A percentile compares a stretch with the other conserved stretches of the same genome.
phyloP scores from a whole-genome alignment of 106 monocot species.

The Iris macrosiphon region DNA sequence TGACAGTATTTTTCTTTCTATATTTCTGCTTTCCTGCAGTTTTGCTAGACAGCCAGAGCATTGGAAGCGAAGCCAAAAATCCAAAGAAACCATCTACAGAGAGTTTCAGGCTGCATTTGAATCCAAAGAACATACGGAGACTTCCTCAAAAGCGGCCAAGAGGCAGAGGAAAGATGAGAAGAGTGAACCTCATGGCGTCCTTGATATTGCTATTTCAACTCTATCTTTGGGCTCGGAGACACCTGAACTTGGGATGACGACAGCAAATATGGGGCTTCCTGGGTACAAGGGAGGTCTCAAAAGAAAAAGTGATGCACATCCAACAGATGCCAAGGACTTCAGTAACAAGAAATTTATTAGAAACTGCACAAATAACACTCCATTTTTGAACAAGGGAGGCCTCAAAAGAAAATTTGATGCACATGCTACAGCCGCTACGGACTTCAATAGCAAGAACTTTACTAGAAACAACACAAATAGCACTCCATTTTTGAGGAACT shows the following conservation, averaged over 20 bases:
- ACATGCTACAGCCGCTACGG: too few species aligned
- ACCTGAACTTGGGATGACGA: slow-evolving; percentile 16
- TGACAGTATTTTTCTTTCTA: not conserved
- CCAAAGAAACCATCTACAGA: slow-evolving; percentile 50
- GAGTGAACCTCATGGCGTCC: not conserved
- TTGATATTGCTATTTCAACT: not conserved
- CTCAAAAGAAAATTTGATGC: not conserved
- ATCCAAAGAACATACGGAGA: slow-evolving; percentile 16
- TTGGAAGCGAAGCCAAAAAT: slow-evolving; percentile 59
- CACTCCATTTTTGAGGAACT: slow-evolving; percentile 26
- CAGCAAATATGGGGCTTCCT: slow-evolving; percentile 23
- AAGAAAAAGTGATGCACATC: slow-evolving; percentile 1
- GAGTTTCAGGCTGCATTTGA: slow-evolving; percentile 65
- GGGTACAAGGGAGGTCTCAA: slow-evolving; percentile 3
- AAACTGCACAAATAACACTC: not conserved
- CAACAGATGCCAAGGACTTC: not conserved
- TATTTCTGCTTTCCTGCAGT: slow-evolving; percentile 23
- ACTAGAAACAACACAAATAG: slow-evolving; percentile 6
- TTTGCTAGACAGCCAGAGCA: slow-evolving; percentile 64
- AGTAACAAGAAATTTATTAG: slow-evolving; percentile 7
- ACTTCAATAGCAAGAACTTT: slow-evolving; percentile 6
- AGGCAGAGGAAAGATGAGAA: slow-evolving; percentile 24
- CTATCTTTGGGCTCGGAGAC: slow-evolving; percentile 1
- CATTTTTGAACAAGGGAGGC: not conserved
- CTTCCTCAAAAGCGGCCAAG: slow-evolving; percentile 8